Conservation (phyloP, 306 rosid species). For the Boehmeria nivea region DNA sequence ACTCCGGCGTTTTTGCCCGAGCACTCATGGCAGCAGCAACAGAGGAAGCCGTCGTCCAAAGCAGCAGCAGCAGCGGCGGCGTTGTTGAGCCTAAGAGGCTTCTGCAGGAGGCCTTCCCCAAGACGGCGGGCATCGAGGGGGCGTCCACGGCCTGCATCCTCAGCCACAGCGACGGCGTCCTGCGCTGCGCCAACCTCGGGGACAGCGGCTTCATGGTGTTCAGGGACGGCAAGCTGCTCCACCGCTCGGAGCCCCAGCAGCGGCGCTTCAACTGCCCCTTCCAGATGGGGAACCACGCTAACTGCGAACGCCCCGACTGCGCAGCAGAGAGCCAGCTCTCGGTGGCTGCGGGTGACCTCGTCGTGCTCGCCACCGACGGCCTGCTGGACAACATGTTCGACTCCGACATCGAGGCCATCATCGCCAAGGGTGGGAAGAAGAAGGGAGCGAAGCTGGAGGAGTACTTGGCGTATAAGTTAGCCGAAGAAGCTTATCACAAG, state of each 20-base stretch:
- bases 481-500: too few relatives aligned
- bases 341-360: not conserved
- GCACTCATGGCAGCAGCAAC: too few relatives aligned
- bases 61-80: too few relatives aligned
- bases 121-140: too few relatives aligned
- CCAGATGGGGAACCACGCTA: not conserved
- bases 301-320: not conserved
- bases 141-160: too few relatives aligned
- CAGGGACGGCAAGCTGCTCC: not conserved
- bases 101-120: too few relatives aligned
- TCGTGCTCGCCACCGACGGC: constrained; percentile 3
- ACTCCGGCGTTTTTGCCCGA: too few relatives aligned
- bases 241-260: not conserved
- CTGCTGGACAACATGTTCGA: not conserved
- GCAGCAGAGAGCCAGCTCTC: not conserved
- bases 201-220: constrained; percentile 16
- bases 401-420: not conserved
- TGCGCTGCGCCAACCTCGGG: not conserved
- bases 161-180: not conserved
- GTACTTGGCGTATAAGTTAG: too few relatives aligned
- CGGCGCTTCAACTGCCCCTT: not conserved
- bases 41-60: too few relatives aligned
- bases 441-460: too few relatives aligned
- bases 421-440: not conserved
- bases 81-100: too few relatives aligned